Evolutionary conservation across 495 filamentous ascomycete genomes (phyloP), one percentile per base, ranked within the genome.

Genomic region (Xylaria castorea): DNA sequence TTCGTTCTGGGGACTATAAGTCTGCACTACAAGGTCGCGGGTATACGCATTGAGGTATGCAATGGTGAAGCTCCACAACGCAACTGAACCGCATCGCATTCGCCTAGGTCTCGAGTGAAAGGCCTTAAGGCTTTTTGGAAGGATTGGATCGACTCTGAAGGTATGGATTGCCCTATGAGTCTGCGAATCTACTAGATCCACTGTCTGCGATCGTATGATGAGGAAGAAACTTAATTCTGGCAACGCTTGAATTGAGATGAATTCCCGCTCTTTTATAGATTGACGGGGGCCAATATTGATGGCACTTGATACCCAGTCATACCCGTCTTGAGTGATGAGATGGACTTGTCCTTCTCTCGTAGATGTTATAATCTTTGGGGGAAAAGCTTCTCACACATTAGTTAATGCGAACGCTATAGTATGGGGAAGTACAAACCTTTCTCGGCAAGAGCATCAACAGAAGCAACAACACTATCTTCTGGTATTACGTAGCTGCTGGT

Each of bases 71-170:
- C 84, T 87, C 40, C 82, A 79, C 1, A 91, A 77, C 11, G 84
- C 82, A 5, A 84, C 74, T 14, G 84, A 86, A 20, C 85, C 85
- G 27, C 83, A 85, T 57, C 83, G 81, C 60, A 85, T 85, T 63
- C 81, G 81, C 55, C 84, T 74, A 1, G 85, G 85, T 16, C 80
- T 74, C 0, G 83, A 81, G 70, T 85, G 82, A 66, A 87, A 86
- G 12, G 83, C 88, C 62, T 83, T 83, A 18, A 91, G 75, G 0
- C 87, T 85, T 12, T 83, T 82, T 12, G 83, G 83, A 42, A 87
- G 85, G 74, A 91, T 87, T 27, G 84, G 82, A 30, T 87, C 87
- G 1, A 88, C 90, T 46, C 77, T 68, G 63, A 92, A 89, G 8
- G 84, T 86, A 73, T 90, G 84, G 48, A 91, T 82, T 36, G 90